Evolutionary conservation across 1,284 basidiomycete genomes (phyloP).

Genomic region (Veloboletus limbatus): DNA sequence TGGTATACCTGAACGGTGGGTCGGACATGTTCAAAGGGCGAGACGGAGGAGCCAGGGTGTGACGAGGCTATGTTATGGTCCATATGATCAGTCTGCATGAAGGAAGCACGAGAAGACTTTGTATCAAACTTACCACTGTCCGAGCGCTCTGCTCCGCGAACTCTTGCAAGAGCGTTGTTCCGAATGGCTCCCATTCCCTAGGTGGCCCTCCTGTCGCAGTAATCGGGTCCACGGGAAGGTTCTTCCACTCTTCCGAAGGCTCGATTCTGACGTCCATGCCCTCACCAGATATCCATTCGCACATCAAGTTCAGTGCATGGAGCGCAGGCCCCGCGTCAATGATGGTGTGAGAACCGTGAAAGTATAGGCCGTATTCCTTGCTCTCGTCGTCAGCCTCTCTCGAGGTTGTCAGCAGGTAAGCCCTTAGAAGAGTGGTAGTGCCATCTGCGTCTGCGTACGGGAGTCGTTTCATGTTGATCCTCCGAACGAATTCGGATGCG

Average conservation of each 20-base stretch:
- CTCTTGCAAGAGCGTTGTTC: slow-evolving; percentile 12
- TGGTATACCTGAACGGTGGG: slow-evolving; percentile 8
- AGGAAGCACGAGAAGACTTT: neutral
- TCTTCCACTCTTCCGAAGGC: slow-evolving; percentile 21
- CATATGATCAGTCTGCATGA: neutral
- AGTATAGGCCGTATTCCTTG: slow-evolving; percentile 21
- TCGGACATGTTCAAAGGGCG: slow-evolving; percentile 12
- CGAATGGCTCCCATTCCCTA: slow-evolving; percentile 15
- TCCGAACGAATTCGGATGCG: slow-evolving; percentile 15
- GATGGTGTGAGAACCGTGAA: slow-evolving; percentile 17
- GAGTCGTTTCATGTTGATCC: slow-evolving; percentile 16
- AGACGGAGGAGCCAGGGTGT: slow-evolving; percentile 13
- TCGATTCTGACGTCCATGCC: slow-evolving; percentile 16
- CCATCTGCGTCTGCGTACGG: slow-evolving; percentile 15
- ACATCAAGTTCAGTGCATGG: slow-evolving; percentile 23
- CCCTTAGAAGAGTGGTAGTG: slow-evolving; percentile 9
- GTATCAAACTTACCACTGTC: slow-evolving; percentile 6
- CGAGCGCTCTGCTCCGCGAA: slow-evolving; percentile 9
- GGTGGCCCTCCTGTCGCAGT: slow-evolving; percentile 18
- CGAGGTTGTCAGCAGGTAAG: slow-evolving; percentile 18
- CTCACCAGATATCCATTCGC: slow-evolving; percentile 22
- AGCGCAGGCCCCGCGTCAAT: slow-evolving; percentile 19
- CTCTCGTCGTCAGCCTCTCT: neutral
- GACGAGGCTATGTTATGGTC: slow-evolving; percentile 10
- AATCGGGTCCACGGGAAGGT: slow-evolving; percentile 24